Conservation (phyloP, 176 grass and related monocot species). For the Rhynchospora breviuscula region DNA sequence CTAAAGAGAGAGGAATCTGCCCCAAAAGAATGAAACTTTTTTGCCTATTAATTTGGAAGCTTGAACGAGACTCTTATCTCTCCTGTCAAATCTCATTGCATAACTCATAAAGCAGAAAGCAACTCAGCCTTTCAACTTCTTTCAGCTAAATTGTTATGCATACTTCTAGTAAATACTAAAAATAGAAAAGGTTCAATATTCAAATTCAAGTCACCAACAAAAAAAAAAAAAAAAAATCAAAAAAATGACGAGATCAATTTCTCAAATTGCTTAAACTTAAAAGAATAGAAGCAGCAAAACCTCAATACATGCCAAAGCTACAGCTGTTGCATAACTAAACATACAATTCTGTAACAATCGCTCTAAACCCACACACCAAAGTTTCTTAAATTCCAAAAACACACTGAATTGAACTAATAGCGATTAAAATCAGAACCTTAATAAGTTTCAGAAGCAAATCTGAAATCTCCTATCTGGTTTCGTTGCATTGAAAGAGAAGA, state of each 20-base stretch:
- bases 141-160: background rate
- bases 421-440: slow-evolving; percentile 8
- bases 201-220: background rate
- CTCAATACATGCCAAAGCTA: background rate
- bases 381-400: background rate
- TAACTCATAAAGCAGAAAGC: background rate
- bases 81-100: slow-evolving; percentile 17
- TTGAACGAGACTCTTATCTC: slow-evolving; percentile 13
- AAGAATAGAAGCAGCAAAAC: background rate
- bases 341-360: background rate
- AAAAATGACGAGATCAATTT: background rate
- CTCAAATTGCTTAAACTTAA: background rate
- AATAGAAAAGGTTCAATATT: background rate
- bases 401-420: background rate
- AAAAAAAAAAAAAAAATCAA: background rate
- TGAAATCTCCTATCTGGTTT: background rate
- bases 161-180: background rate
- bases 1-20: slow-evolving; percentile 16
- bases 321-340: background rate
- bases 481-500: background rate
- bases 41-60: slow-evolving; percentile 7
- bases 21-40: background rate
- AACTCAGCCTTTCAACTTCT: background rate
- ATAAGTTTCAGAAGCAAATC: slow-evolving; percentile 9
- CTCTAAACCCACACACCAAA: background rate